These are phyloP conservation scores for Decorospora gaudefroyi DNA, from an alignment of 2,329 filamentous ascomycete genomes.

Conservation along the genomic window DNA sequence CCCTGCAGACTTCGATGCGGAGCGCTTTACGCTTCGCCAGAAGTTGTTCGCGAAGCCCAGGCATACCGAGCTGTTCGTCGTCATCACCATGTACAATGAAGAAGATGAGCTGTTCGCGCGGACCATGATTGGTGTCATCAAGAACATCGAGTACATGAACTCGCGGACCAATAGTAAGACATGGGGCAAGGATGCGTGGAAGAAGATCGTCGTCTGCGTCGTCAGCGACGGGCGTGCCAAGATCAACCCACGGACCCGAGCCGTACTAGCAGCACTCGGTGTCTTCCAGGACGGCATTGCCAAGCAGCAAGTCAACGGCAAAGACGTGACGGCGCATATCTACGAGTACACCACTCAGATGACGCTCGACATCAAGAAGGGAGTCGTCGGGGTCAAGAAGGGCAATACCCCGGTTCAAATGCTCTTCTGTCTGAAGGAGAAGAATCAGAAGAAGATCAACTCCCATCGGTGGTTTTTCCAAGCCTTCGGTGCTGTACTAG, in stretches of 20 bases:
- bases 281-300: slow-evolving; percentile 98
- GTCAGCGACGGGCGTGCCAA: slow-evolving; percentile 96
- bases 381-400: slow-evolving; percentile 81
- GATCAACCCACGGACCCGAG: slow-evolving; percentile 90
- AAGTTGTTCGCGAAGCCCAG: slow-evolving; percentile 88
- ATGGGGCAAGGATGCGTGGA: slow-evolving; percentile 98
- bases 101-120: slow-evolving; percentile 94
- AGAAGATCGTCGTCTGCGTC: slow-evolving; percentile 98
- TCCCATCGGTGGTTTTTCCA: slow-evolving; percentile 99
- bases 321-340: slow-evolving; percentile 95
- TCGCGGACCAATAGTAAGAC: slow-evolving; percentile 90
- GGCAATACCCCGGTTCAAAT: slow-evolving; percentile 89
- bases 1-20: slow-evolving; percentile 81
- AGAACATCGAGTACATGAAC: slow-evolving; percentile 99
- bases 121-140: slow-evolving; percentile 96
- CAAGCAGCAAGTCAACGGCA: slow-evolving; percentile 95
- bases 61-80: slow-evolving; percentile 94
- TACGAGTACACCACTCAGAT: slow-evolving; percentile 92
- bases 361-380: slow-evolving; percentile 85
- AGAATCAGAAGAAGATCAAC: slow-evolving; percentile 99
- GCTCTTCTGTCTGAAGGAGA: slow-evolving; percentile 97
- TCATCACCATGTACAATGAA: slow-evolving; percentile 98
- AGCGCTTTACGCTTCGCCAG: slow-evolving; percentile 90
- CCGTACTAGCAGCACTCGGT: slow-evolving; percentile 87
- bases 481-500: slow-evolving; percentile 86